phyloP scores from a whole-genome alignment of 1,139 yeast genomes.

The Kurtzmaniella quercitrusa region DNA sequence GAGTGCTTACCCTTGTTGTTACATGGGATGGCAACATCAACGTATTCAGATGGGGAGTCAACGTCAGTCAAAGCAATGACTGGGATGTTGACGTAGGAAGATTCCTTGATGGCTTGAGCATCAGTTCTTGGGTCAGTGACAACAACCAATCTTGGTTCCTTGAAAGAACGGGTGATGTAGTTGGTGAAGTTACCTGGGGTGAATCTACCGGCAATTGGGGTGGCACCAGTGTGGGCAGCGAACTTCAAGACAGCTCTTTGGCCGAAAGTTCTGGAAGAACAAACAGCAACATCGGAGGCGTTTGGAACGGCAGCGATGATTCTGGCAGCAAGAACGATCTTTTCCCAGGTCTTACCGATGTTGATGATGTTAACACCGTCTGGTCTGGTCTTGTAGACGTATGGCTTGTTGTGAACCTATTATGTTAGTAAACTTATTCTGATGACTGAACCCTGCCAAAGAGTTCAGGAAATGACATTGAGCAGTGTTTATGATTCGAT shows the following conservation, averaged over 20 bases:
- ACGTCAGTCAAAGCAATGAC: slow-evolving; percentile 98
- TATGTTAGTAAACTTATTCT: slow-evolving; percentile 31
- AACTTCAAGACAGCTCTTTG: slow-evolving; percentile 99
- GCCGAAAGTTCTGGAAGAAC: slow-evolving; percentile 99
- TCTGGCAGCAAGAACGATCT: slow-evolving; percentile 99
- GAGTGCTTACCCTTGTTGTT: slow-evolving; percentile 99
- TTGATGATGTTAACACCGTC: slow-evolving; percentile 99
- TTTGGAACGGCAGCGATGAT: slow-evolving; percentile 99
- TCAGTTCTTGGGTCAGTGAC: slow-evolving; percentile 99
- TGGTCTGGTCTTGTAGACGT: slow-evolving; percentile 99
- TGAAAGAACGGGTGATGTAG: slow-evolving; percentile 99
- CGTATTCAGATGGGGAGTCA: slow-evolving; percentile 98
- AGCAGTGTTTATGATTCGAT: background rate
- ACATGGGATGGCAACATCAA: slow-evolving; percentile 99
- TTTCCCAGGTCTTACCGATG: slow-evolving; percentile 99
- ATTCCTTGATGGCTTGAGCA: slow-evolving; percentile 99
- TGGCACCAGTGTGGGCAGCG: slow-evolving; percentile 99
- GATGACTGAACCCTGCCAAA: background rate
- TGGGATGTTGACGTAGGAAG: slow-evolving; percentile 99
- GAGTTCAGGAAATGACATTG: background rate
- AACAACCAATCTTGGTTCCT: slow-evolving; percentile 99
- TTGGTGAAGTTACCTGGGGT: slow-evolving; percentile 99
- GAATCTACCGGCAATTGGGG: slow-evolving; percentile 99
- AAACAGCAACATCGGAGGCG: slow-evolving; percentile 97
- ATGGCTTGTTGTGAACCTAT: slow-evolving; percentile 97